Evolutionary conservation across 257 asterid genomes (phyloP), one percentile per base, ranked within the genome.

Genomic region (Ilex aquifolium): DNA sequence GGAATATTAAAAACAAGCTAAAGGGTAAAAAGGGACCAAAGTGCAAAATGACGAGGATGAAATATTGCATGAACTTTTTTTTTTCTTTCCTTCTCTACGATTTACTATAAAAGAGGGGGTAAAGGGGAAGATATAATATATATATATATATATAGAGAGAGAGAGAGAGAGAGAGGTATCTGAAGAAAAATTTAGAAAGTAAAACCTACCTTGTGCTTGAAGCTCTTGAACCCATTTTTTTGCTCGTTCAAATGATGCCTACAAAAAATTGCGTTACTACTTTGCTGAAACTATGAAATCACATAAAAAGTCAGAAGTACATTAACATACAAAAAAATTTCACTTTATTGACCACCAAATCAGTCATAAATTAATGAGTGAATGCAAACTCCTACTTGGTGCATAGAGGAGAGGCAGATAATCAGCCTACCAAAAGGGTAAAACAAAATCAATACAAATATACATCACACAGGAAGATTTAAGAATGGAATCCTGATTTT

Each of bases 161-260:
- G 27, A 36, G 42, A 36, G 42, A 36, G 8, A 36, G 8, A 36
- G 5, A 36, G 42, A 2, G 1, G 42, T 36, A 36, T 36, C 5
- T 36, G 0, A 8, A 4, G 2, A 36, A 0, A 36, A 36, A 36
- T 36, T 13, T n/a, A 44, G 49, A 69, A 52, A n/a, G 49, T 36
- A 11, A 30, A 65, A 69, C 51, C 54, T 75, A 87, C 96, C 96
- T 82, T 88, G 96, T 46, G 95, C 86, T 61, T 83, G 96, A 74
- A 88, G 96, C 83, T 88, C 96, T 70, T 83, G 86, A 63, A 85
- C 96, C 96, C 96, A 88, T 69, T 88, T 88, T 69, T 88, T 85
- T 29, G 96, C 96, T 30, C 96, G 84, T 13, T 83, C 96, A 70
- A 88, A 86, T 57, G 96, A 88, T 46, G 82, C 88, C 96, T 88